phyloP scores from a whole-genome alignment of 148 eudicot genomes.

The Vaccinium macrocarpon region DNA sequence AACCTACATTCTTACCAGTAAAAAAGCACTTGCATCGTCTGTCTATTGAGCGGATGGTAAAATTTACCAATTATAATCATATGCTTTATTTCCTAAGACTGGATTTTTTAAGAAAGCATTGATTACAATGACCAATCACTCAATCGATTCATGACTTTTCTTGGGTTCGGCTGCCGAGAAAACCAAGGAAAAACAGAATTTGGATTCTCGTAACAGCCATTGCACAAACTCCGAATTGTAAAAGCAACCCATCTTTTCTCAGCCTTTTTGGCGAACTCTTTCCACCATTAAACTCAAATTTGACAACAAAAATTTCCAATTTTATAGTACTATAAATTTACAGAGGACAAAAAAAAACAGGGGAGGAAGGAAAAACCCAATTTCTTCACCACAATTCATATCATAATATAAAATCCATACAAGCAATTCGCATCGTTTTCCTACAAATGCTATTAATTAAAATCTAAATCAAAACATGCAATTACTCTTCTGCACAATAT shows the following conservation, averaged over 20 bases:
- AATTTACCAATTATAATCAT: not conserved
- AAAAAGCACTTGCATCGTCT: too few relatives aligned
- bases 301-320: not conserved
- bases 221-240: constrained; percentile 2
- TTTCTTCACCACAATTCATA: not conserved
- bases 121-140: not conserved
- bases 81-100: not conserved
- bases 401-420: not conserved
- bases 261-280: not conserved
- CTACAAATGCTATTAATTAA: not conserved
- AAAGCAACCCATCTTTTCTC: not conserved
- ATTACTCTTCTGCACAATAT: not conserved
- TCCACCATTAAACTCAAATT: not conserved
- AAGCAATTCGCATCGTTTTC: not conserved
- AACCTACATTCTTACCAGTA: too few relatives aligned
- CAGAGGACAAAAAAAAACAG: not conserved
- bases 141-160: not conserved
- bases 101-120: not conserved
- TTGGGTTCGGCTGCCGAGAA: not conserved
- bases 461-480: not conserved
- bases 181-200: not conserved
- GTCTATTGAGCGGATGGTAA: too few relatives aligned
- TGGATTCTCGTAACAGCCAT: not conserved
- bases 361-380: not conserved
- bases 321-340: not conserved